Conservation (phyloP, 2,329 filamentous ascomycete species). For the Xylaria sp. region DNA sequence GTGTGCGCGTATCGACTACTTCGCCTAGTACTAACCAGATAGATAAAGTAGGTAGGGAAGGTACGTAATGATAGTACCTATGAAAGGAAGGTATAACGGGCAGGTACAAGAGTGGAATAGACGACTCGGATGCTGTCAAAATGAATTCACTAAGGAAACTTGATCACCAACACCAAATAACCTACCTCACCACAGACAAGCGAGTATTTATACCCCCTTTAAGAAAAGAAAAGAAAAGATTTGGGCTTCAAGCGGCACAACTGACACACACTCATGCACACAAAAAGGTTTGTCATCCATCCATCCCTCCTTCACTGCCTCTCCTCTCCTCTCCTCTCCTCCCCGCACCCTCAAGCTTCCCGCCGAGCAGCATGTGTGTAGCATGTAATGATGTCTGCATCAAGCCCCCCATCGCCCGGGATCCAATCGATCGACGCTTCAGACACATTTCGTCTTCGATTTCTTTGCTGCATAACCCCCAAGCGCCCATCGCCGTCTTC, state of each 20-base stretch:
- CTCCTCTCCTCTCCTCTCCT: background rate
- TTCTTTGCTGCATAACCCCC: constrained; percentile 25
- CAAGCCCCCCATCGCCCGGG: constrained; percentile 20
- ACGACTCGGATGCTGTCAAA: too few species aligned
- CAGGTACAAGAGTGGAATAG: too few species aligned
- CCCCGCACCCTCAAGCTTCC: constrained; percentile 29
- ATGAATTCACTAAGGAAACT: background rate
- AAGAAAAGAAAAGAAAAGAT: constrained; percentile 11
- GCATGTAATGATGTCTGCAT: constrained; percentile 28
- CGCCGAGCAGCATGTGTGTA: constrained; percentile 4
- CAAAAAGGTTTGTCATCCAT: background rate
- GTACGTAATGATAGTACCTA: background rate
- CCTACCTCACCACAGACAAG: constrained; percentile 2
- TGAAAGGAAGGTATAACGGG: too few species aligned
- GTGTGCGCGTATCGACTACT: background rate
- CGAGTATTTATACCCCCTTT: constrained; percentile 22
- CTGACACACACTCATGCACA: background rate
- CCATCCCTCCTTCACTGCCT: background rate
- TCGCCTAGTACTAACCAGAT: too few species aligned
- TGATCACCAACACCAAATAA: background rate
- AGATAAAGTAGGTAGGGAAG: background rate
- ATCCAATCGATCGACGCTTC: constrained; percentile 34
- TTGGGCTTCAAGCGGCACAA: constrained; percentile 9
- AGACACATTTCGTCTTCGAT: constrained; percentile 12
- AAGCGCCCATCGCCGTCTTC: constrained; percentile 35